phyloP scores from a whole-genome alignment of 1,284 basidiomycete genomes.

The Afroboletus lepidellus region DNA sequence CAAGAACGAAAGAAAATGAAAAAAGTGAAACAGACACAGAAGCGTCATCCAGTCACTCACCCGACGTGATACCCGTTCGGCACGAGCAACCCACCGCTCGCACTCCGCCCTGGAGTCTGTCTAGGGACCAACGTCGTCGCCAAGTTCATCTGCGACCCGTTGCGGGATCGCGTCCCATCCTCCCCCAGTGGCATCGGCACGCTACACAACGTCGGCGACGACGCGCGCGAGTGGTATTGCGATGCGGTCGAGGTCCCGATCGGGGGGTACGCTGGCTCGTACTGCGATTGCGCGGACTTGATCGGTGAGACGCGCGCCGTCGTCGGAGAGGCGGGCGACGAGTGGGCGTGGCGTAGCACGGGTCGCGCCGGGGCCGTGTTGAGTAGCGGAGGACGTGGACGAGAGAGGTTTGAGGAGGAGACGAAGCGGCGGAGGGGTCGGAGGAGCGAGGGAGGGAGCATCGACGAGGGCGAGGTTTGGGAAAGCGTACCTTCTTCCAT shows the following conservation, averaged over 20 bases:
- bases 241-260: constrained; percentile 31
- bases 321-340: constrained; percentile 25
- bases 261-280: constrained; percentile 22
- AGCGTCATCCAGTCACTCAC: no score
- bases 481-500: constrained; percentile 59
- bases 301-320: constrained; percentile 8
- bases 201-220: constrained; percentile 37
- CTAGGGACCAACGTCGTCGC: constrained; percentile 50
- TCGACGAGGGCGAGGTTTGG: constrained; percentile 32
- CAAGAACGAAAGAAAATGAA: not conserved
- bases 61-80: constrained; percentile 16
- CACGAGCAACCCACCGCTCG: constrained; percentile 33
- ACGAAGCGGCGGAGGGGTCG: constrained; percentile 41
- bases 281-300: constrained; percentile 6
- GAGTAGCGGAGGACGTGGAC: constrained; percentile 31
- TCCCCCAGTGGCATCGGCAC: no score
- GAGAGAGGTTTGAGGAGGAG: constrained; percentile 29
- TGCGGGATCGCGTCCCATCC: constrained; percentile 52
- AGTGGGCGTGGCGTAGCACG: constrained; percentile 21
- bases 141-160: constrained; percentile 62
- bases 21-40: not conserved
- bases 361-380: constrained; percentile 25
- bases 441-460: constrained; percentile 34
- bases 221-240: constrained; percentile 33
- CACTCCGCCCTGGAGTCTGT: constrained; percentile 39